These are phyloP conservation scores for Bassia scoparia DNA, from an alignment of 148 eudicot genomes.

Conservation along the genomic window DNA sequence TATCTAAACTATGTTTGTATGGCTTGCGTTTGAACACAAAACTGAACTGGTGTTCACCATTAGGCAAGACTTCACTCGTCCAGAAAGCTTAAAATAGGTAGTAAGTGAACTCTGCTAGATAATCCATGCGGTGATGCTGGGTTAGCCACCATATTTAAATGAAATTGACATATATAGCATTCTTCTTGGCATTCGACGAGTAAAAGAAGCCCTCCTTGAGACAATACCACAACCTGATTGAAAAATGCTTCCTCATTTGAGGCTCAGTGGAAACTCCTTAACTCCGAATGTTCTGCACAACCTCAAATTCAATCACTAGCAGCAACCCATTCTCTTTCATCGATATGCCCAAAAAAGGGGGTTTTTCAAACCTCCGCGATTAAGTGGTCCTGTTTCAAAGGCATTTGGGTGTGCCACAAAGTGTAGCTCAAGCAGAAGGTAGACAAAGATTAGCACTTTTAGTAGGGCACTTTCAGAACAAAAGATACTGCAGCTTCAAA, in stretches of 20 bases:
- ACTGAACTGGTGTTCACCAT: slow-evolving; percentile 82
- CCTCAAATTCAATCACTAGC: slow-evolving; percentile 83
- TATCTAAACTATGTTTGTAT: slow-evolving; percentile 93
- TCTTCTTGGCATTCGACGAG: slow-evolving; percentile 96
- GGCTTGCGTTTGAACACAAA: slow-evolving; percentile 98
- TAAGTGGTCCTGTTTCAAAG: slow-evolving; percentile 57
- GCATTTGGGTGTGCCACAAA: not conserved
- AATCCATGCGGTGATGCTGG: slow-evolving; percentile 83
- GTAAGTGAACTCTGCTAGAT: slow-evolving; percentile 90
- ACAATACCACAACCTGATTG: slow-evolving; percentile 83
- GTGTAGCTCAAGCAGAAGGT: not conserved
- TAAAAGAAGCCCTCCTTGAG: slow-evolving; percentile 81
- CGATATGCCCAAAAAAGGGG: slow-evolving; percentile 84
- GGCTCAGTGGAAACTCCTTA: slow-evolving; percentile 71
- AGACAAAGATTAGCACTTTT: not conserved
- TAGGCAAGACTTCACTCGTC: slow-evolving; percentile 73
- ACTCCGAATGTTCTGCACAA: slow-evolving; percentile 79
- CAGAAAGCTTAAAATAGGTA: slow-evolving; percentile 93
- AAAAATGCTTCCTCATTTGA: slow-evolving; percentile 74
- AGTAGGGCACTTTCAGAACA: not conserved
- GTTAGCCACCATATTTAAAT: slow-evolving; percentile 72
- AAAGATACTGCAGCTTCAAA: not conserved
- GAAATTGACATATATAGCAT: slow-evolving; percentile 94
- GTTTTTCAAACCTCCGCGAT: slow-evolving; percentile 85
- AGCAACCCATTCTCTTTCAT: slow-evolving; percentile 99